phyloP scores from a whole-genome alignment of 2,329 filamentous ascomycete species.

The Colletotrichum viniferum region DNA sequence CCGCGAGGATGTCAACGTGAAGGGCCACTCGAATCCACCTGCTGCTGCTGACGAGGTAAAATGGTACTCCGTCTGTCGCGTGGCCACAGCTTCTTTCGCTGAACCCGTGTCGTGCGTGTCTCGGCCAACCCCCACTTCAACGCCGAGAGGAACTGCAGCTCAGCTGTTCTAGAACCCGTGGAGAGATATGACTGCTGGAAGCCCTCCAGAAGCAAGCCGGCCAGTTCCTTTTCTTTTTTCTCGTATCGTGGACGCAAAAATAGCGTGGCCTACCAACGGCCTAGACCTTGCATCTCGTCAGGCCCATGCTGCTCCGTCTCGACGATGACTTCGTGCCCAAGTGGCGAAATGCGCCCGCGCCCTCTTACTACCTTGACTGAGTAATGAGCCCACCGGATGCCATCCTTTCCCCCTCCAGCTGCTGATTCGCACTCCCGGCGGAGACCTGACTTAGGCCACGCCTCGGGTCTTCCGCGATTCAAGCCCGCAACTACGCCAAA shows the following conservation, averaged over 20 bases:
- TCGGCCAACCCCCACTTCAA: not conserved
- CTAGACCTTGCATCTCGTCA: not conserved
- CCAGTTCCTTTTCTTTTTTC: not conserved
- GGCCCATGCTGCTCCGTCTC: not conserved
- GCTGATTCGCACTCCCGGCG: not conserved
- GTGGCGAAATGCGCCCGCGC: not conserved
- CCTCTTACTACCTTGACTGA: not conserved
- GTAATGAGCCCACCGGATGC: not conserved
- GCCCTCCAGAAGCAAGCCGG: not conserved
- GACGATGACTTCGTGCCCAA: not conserved
- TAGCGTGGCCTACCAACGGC: not conserved
- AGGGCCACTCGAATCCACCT: not conserved
- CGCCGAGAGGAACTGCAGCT: not conserved
- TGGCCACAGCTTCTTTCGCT: not conserved
- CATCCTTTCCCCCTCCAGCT: not conserved
- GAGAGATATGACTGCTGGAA: not conserved
- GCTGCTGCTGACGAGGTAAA: not conserved
- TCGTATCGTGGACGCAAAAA: not conserved
- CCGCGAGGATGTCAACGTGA: slow-evolving; percentile 1
- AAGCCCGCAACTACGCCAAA: not conserved
- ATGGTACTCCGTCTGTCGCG: not conserved
- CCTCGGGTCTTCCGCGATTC: not conserved
- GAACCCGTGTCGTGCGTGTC: not conserved
- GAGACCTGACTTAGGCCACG: not conserved
- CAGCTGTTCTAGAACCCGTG: not conserved